Evolutionary conservation across 441 rosid genomes (phyloP), one percentile per base, ranked within the genome.

Genomic region (Eutrema salsugineum): DNA sequence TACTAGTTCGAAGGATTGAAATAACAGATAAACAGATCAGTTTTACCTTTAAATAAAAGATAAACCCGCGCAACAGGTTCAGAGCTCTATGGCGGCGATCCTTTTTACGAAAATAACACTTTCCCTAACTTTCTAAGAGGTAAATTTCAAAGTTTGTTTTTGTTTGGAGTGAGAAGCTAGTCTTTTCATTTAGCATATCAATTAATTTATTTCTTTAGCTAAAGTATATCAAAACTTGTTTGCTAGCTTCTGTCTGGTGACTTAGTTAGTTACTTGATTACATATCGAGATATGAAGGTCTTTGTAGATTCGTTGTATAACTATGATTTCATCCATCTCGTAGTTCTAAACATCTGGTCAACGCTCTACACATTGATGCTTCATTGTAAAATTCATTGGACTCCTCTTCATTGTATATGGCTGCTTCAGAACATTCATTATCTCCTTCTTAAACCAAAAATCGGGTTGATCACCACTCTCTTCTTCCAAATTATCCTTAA

Each of bases 41-140:
- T 49, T 79, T 77, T 75, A 83, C 95, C 84, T 73, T 57, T 77
- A 89, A 59, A 80, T 87, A 85, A 62, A 63, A 89, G 83, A 86
- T 81, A 56, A 87, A 84, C 77, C 89, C 92, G n/a, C 92, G 90
- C 64, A 89, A 75, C 65, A 89, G 75, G 74, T 81, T 82, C 70
- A 89, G 71, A 57, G 77, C 71, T 75, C 77, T 80, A 33, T 10
- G n/a, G n/a, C n/a, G 72, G 12, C 14, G 36, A 47, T 76, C 68
- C 8, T 27, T 3, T 32, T 53, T 57, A 70, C 4, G 2, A 22
- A 47, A 20, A 20, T 0, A 66, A 57, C 30, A 48, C 11, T 28
- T 35, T 36, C 22, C 19, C n/a, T 5, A n/a, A n/a, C n/a, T n/a
- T n/a, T n/a, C 44, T 36, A 32, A 17, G 2, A 35, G 6, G 35